Percentiles rank a stretch among this genome's conserved stretches.
Evolutionary conservation across 805 yeast genomes (phyloP).

Genomic region (Wilhelminamyces savonicus): DNA sequence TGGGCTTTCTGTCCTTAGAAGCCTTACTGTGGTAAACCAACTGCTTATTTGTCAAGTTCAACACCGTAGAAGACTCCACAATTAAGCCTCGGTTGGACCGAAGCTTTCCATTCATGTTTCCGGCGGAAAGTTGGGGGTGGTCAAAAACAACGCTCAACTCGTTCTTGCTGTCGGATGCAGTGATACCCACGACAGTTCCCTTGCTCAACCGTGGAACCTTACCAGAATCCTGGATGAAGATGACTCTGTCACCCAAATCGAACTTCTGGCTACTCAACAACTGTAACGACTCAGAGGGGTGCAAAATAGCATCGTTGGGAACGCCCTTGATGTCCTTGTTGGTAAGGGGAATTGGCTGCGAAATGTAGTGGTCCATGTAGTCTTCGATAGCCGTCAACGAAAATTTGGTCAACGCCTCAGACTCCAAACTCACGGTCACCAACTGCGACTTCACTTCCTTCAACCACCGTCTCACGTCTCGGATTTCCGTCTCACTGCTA

Average conservation of each 20-base stretch:
- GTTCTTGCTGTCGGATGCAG: constrained; percentile 52
- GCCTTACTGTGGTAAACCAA: constrained; percentile 71
- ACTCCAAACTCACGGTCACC: constrained; percentile 62
- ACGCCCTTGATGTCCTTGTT: constrained; percentile 67
- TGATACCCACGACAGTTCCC: constrained; percentile 80
- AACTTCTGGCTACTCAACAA: constrained; percentile 71
- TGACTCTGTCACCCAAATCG: constrained; percentile 82
- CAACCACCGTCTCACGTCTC: constrained; percentile 40
- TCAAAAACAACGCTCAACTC: constrained; percentile 82
- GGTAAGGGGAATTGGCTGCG: constrained; percentile 38
- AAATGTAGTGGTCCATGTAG: constrained; percentile 36
- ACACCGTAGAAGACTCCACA: constrained; percentile 72
- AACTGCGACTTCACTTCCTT: constrained; percentile 43
- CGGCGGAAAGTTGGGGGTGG: constrained; percentile 74
- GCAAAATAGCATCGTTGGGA: constrained; percentile 76
- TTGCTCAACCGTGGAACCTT: constrained; percentile 81
- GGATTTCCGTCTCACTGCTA: constrained; percentile 37
- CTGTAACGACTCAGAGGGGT: constrained; percentile 67
- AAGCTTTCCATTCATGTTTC: constrained; percentile 71
- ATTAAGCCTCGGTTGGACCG: constrained; percentile 75
- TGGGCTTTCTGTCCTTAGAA: constrained; percentile 35
- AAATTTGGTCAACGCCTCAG: constrained; percentile 68
- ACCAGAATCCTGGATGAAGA: constrained; percentile 79
- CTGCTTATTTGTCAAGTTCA: constrained; percentile 72
- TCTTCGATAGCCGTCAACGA: constrained; percentile 65